A percentile compares a stretch with the other conserved stretches of the same genome.
phyloP scores from a whole-genome alignment of 106 monocot species.

The Acorus calamus region DNA sequence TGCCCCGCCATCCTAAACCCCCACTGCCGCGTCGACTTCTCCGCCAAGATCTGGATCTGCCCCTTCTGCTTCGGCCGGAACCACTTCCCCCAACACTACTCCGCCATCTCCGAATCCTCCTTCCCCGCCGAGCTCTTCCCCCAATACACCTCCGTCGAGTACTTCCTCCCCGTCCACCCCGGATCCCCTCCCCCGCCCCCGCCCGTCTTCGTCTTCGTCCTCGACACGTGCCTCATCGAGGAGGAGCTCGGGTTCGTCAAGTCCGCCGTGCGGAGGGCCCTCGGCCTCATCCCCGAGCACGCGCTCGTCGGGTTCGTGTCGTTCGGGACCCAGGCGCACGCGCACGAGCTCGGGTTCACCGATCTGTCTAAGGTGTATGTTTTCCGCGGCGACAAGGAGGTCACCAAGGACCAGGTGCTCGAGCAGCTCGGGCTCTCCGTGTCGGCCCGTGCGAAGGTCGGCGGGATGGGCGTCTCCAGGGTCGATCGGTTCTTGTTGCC shows the following conservation, averaged over 20 bases:
- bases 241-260: slow-evolving; percentile 85
- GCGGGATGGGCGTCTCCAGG: background rate
- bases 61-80: slow-evolving; percentile 91
- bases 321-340: slow-evolving; percentile 90
- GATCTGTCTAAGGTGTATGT: slow-evolving; percentile 80
- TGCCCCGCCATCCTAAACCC: slow-evolving; percentile 83
- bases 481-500: slow-evolving; percentile 76
- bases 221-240: slow-evolving; percentile 89
- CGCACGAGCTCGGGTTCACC: slow-evolving; percentile 82
- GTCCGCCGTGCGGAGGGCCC: slow-evolving; percentile 69
- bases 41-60: slow-evolving; percentile 99
- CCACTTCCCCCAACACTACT: slow-evolving; percentile 83
- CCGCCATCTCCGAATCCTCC: slow-evolving; percentile 53
- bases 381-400: slow-evolving; percentile 85
- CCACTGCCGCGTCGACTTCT: slow-evolving; percentile 77
- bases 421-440: slow-evolving; percentile 79
- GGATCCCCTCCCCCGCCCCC: slow-evolving; percentile 16
- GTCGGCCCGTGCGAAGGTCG: slow-evolving; percentile 2
- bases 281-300: slow-evolving; percentile 81
- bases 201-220: slow-evolving; percentile 80
- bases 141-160: slow-evolving; percentile 85
- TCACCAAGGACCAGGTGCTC: slow-evolving; percentile 72
- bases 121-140: slow-evolving; percentile 91
- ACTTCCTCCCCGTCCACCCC: slow-evolving; percentile 19
- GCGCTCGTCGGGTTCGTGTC: slow-evolving; percentile 85